Evolutionary conservation across 179 eudicot species (phyloP), one percentile per base, ranked within the genome.

Genomic region (Amaranthus tricolor): DNA sequence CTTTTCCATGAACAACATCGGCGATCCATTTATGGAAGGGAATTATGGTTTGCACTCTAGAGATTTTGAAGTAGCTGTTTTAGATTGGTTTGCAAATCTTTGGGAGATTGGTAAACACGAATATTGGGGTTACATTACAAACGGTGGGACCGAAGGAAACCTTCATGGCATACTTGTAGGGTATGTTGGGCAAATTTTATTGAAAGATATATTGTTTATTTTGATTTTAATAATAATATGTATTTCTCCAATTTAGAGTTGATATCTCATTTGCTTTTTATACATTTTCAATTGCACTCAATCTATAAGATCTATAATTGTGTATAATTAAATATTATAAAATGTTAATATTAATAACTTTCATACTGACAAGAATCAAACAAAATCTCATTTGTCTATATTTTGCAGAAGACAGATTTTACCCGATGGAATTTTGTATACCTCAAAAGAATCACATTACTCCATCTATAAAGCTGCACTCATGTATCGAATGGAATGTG

Each of bases 81-180:
- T 91, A 72, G 96, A 91, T 74, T 91, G 96, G 96, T 91, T 91
- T 85, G 96, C 96, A 40, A 84, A 87, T 68, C 80, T 91, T 54
- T 91, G 93, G 96, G 93, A 89, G 58, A 83, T 91, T 58, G 90
- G 86, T 73, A 89, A 84, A 77, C 73, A 77, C 58, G 81, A 86
- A 10, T 91, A 89, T 77, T 91, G 96, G 96, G 96, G 96, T 47
- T 91, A 91, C 78, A 86, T 91, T 20, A 91, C 96, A 50, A 89
- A 87, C 62, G 88, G 96, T 77, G 96, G 96, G 4, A 91, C 93
- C 44, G 96, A 91, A 85, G 93, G 96, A 61, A 91, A 91, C 77
- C 93, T 91, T 80, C 93, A 91, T 66, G 96, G 96, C 67, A 89
- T 91, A 76, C 87, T 91, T 74, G 89, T 91, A 51, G 96, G 96